Conservation (phyloP, 495 filamentous ascomycete genomes). For the Parathielavia appendiculata region DNA sequence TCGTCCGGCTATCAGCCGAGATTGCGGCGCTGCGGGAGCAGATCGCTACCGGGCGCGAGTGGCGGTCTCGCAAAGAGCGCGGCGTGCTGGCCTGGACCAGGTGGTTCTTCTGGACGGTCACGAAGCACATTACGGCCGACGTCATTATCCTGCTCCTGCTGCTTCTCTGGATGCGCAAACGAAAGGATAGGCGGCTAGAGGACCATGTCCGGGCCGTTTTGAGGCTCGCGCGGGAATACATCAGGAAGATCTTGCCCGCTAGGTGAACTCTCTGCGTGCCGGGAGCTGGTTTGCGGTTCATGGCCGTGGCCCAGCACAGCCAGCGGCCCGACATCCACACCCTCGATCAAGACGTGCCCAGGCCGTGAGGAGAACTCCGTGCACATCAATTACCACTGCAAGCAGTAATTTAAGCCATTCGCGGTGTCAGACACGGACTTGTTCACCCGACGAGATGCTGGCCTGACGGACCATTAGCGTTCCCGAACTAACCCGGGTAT, state of each 20-base stretch:
- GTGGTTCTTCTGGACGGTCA: constrained; percentile 63
- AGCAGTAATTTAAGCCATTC: neutral
- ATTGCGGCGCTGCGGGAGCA: constrained; percentile 91
- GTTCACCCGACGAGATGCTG: too few species aligned
- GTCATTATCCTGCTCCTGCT: constrained; percentile 61
- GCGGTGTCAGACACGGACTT: too few species aligned
- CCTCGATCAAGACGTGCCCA: neutral
- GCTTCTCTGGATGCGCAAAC: constrained; percentile 72
- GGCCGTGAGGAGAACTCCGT: neutral
- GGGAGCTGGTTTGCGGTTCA: neutral
- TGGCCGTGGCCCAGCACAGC: neutral
- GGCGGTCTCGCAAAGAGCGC: constrained; percentile 48
- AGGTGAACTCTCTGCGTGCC: constrained; percentile 34
- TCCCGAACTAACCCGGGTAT: too few species aligned
- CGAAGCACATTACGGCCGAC: constrained; percentile 72
- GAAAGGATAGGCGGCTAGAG: constrained; percentile 72
- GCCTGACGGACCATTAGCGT: too few species aligned
- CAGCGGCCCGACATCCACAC: neutral
- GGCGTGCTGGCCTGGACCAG: constrained; percentile 63
- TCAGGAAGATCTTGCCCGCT: constrained; percentile 50
- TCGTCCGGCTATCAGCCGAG: constrained; percentile 87
- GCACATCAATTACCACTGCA: neutral
- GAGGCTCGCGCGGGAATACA: constrained; percentile 54
- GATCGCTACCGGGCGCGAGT: constrained; percentile 63
- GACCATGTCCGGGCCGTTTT: constrained; percentile 64